Evolutionary conservation across 78 protist genomes (phyloP), one percentile per base, ranked within the genome.

Genomic region (Dictyostelium brefeldianum): DNA sequence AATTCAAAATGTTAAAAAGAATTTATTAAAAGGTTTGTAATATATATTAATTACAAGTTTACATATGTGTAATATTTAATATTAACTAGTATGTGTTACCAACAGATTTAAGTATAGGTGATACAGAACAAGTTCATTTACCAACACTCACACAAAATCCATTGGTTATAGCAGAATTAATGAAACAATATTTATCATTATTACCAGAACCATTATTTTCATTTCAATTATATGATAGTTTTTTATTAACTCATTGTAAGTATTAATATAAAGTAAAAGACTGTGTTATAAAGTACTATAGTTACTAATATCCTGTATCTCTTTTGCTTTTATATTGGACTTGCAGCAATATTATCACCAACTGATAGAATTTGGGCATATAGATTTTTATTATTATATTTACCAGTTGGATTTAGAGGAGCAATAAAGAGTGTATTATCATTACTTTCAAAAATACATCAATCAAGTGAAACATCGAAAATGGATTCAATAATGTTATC

Each of bases 311-410:
- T n/a, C n/a, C n/a, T n/a, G n/a, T 12, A 11, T 12, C 12, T 25
- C 50, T 31, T 50, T 41, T 50, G 8, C 25, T 12, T 46, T n/a
- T n/a, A n/a, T n/a, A 9, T 46, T 56, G 17, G 0, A 18, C n/a
- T 10, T 29, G 3, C 46, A 82, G 90, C 93, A 12, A 87, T 87
- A n/a, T 51, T 87, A 48, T 59, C 84, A 57, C 83, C 81, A 50
- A 25, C 54, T 20, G 93, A 87, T 64, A 87, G 80, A 62, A n/a
- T 87, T 20, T 87, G 93, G 93, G 83, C 93, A 50, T 87, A 87
- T 65, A 74, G 84, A 87, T 87, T 77, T 80, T 62, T 87, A 31
- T 65, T 87, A 80, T 67, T 70, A n/a, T 87, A 87, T 65, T 62
- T 87, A 54, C 84, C 93, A 20, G 50, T 53, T 17, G 93, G 93